Evolutionary conservation across 2,329 filamentous ascomycete genomes (phyloP), one percentile per base, ranked within the genome.

Genomic region (Hymenoscyphus albidus): DNA sequence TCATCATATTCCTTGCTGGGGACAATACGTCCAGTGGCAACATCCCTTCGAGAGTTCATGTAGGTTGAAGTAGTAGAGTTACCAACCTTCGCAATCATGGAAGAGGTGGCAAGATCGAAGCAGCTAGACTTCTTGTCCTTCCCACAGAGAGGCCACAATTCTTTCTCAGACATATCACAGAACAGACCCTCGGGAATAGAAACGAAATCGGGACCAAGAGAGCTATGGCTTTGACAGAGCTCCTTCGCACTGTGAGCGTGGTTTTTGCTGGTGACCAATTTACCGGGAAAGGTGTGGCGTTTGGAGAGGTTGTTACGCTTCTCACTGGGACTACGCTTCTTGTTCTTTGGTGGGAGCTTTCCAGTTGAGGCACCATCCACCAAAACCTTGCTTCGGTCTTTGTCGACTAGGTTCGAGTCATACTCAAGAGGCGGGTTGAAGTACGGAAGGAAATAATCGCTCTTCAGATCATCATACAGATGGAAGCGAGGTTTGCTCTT

Each of bases 191-290:
- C 75, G 4, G 62, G 61, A 13, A 69, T 61, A 7, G 74, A 76
- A 31, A 75, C 74, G 32, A 76, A 73, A 61, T 76, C 74, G 12
- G 74, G 75, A 9, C 75, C 76, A 4, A 69, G 65, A 39, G 74
- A 75, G 5, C 64, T 73, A 6, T 64, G 42, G 32, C 66, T 70
- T 64, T 74, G 63, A 66, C 76, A 77, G 9, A 77, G 69, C 59
- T 71, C 67, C 13, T 62, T 71, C 14, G 75, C 76, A 59, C 68
- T 74, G 61, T 76, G 74, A 6, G 38, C 22, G 35, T n/a, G 18
- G 22, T 60, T 60, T n/a, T 51, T 51, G 58, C 58, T 48, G 38
- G 58, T 60, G 40, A 60, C 40, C 18, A 48, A 48, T 22, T 39
- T 22, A 7, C 32, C 27, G n/a, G 48, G 39, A 48, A 22, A 22